Conservation (phyloP, 495 filamentous ascomycete genomes). For the Penicillium fimorum region DNA sequence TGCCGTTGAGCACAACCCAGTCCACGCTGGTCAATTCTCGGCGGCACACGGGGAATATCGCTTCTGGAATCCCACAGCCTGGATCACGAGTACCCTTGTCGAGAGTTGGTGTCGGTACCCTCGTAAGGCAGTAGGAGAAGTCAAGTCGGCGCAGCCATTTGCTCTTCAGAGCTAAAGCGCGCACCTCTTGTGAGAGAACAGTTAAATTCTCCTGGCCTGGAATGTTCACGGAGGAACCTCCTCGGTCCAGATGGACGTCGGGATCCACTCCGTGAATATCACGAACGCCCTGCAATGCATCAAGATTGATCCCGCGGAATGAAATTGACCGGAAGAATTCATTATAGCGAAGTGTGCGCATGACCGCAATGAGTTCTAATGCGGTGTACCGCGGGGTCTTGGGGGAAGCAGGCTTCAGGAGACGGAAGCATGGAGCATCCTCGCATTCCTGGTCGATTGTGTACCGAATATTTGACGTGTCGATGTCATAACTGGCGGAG, state of each 20-base stretch:
- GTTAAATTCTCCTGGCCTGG: conserved; percentile 58
- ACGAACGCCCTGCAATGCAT: conserved; percentile 58
- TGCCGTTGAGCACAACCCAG: conserved; percentile 79
- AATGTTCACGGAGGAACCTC: conserved; percentile 55
- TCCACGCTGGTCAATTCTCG: conserved; percentile 72
- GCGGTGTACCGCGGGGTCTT: conserved; percentile 59
- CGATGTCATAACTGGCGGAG: conserved; percentile 72
- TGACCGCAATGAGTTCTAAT: conserved; percentile 77
- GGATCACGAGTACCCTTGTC: conserved; percentile 57
- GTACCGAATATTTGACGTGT: conserved; percentile 72
- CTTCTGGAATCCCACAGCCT: conserved; percentile 76
- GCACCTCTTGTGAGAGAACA: conserved; percentile 70
- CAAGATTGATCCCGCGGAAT: conserved; percentile 72
- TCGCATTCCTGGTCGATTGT: conserved; percentile 72
- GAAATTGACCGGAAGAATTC: conserved; percentile 85
- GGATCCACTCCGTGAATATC: conserved; percentile 64
- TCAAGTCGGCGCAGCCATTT: conserved; percentile 61
- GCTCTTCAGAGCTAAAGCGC: conserved; percentile 68
- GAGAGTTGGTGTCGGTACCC: conserved; percentile 48
- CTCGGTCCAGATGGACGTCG: conserved; percentile 57
- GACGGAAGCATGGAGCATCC: conserved; percentile 77
- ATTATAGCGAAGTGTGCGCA: conserved; percentile 88
- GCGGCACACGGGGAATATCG: conserved; percentile 72
- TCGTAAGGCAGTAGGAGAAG: conserved; percentile 57
- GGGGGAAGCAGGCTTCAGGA: conserved; percentile 64